Percentiles rank a stretch among this genome's conserved stretches.
Evolutionary conservation across 495 filamentous ascomycete species (phyloP).

Genomic region (Daldinia concentrica): DNA sequence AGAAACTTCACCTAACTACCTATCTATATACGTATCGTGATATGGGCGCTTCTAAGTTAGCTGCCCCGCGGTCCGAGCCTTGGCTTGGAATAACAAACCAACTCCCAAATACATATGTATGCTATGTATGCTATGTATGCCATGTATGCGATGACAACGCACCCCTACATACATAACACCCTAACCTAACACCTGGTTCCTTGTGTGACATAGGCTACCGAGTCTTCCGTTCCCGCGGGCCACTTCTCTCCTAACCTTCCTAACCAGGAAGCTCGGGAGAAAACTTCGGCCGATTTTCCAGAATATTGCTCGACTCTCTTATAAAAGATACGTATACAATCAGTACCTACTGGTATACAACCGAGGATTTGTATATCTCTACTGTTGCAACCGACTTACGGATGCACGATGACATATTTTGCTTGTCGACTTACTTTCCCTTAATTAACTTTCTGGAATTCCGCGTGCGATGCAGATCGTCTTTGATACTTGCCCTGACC

Average conservation of each 20-base stretch:
- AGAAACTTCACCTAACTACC: background rate
- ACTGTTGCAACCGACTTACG: background rate
- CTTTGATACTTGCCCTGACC: background rate
- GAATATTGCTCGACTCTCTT: slow-evolving; percentile 16
- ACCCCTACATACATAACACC: slow-evolving; percentile 22
- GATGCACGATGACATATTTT: background rate
- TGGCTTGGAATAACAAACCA: slow-evolving; percentile 23
- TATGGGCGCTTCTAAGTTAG: background rate
- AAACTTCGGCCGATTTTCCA: slow-evolving; percentile 42
- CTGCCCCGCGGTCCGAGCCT: slow-evolving; percentile 7
- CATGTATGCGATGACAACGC: slow-evolving; percentile 38
- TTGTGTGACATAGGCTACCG: slow-evolving; percentile 29
- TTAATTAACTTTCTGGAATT: background rate
- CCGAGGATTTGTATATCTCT: background rate
- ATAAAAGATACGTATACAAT: background rate
- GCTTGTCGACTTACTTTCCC: slow-evolving; percentile 1
- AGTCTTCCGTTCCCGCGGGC: slow-evolving; percentile 33
- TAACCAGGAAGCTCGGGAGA: slow-evolving; percentile 40
- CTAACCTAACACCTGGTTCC: slow-evolving; percentile 4
- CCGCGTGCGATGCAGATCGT: background rate
- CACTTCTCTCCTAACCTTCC: slow-evolving; percentile 31
- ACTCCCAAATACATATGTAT: slow-evolving; percentile 25
- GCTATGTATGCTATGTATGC: too few species aligned
- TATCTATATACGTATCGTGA: background rate
- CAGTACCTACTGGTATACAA: too few species aligned